Base-by-base conservation (phyloP, 2,329 filamentous ascomycete genomes). In the Colletotrichum destructivum region DNA sequence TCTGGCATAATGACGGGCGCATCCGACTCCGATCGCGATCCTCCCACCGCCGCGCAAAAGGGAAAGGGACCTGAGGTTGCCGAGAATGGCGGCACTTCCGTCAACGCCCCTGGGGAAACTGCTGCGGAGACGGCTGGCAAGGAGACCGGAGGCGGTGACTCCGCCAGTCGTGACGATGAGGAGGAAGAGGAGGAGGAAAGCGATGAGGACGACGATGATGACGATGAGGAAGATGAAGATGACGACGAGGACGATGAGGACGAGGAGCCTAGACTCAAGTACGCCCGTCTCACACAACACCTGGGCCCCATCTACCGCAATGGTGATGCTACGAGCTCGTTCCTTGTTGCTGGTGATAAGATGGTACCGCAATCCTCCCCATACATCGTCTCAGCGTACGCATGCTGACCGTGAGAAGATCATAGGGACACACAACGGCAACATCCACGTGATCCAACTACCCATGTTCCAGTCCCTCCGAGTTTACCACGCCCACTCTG, bases 241-340 rank as follows among this genome's bases (percentile, higher is more conserved):
- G 83, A 85, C 0, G 86, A 85, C 0, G 86, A 86, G 0, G 88
- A 90, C 0, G 89, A 90, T 0, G 95, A 96, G 3, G 95, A 98
- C 7, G 96, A 98, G 21, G 96, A 98, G 82, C 97, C 96, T 38
- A 93, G 92, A 78, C 89, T 99, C 77, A 99, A 99, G 83, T 98
- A 98, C 81, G 93, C 92, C 62, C 92, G 94, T 60, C 84, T 98
- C 76, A 98, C 96, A 9, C 92, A 91, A 72, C 92, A 92, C 77
- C 84, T 99, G 73, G 90, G 89, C 35, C 86, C 92, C 54, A 89
- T 98, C 44, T 99, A 99, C 84, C 92, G 95, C 70, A 98, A 97
- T 84, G 95, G 94, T 76, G 96, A 99, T 88, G 94, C 95, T 76
- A 98, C 96, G 35, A 98, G 95, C 82, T 87, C 94, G 11, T 98